Conservation (phyloP, 2,329 filamentous ascomycete genomes). For the Penicillium sclerotigenum region DNA sequence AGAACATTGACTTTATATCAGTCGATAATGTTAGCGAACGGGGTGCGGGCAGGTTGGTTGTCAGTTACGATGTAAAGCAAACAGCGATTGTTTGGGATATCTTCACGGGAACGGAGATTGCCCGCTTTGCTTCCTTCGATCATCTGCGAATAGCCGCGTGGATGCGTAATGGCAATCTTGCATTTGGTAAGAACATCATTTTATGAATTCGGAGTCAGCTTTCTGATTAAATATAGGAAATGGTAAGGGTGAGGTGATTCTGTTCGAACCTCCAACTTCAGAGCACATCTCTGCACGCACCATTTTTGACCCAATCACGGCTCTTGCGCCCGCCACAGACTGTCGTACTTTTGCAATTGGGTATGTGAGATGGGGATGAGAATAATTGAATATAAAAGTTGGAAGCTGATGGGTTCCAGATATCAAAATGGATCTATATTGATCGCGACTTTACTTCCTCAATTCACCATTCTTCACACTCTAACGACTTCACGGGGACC, state of each 20-base stretch:
- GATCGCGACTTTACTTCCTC: constrained; percentile 81
- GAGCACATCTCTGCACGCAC: constrained; percentile 90
- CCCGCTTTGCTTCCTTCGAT: constrained; percentile 90
- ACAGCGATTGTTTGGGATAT: constrained; percentile 97
- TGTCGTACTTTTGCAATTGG: constrained; percentile 95
- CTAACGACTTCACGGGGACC: constrained; percentile 79
- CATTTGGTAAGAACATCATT: constrained; percentile 69
- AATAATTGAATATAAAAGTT: background rate
- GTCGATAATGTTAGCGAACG: constrained; percentile 89
- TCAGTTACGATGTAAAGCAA: constrained; percentile 87
- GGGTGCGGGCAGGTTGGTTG: constrained; percentile 78
- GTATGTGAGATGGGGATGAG: constrained; percentile 49
- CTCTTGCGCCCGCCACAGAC: constrained; percentile 82
- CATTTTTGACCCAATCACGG: constrained; percentile 92
- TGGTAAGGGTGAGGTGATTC: constrained; percentile 83
- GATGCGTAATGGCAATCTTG: constrained; percentile 97
- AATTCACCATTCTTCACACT: constrained; percentile 92
- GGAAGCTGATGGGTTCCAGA: constrained; percentile 46
- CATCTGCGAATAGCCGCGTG: constrained; percentile 79
- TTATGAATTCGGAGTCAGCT: background rate
- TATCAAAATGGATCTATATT: constrained; percentile 94
- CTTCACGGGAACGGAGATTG: constrained; percentile 83
- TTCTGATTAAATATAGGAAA: constrained; percentile 62
- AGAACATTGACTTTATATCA: constrained; percentile 77
- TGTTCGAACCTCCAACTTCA: constrained; percentile 89